Conservation (phyloP, 331 rosid species). For the Pyrus hybrid region DNA sequence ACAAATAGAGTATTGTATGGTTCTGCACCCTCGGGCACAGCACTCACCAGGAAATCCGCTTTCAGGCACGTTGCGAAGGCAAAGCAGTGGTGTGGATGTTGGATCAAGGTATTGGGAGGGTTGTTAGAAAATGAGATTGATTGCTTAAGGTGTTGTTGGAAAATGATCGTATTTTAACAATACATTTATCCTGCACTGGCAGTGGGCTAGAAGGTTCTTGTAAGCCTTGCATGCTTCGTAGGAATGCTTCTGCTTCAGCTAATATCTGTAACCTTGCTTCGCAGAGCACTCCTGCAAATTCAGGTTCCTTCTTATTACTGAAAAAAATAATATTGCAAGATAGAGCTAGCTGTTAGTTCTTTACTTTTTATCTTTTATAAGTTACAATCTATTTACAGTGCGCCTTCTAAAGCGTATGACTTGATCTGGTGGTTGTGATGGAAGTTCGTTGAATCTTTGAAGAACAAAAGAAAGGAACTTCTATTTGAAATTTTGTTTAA, state of each 20-base stretch:
- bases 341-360: not conserved
- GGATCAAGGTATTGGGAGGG: slow-evolving; percentile 45
- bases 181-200: not conserved
- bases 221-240: slow-evolving; percentile 56
- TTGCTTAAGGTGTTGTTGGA: not conserved
- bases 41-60: slow-evolving; percentile 22
- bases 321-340: not conserved
- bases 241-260: slow-evolving; percentile 78
- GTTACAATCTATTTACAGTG: not conserved
- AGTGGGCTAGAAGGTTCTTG: slow-evolving; percentile 50
- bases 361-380: not conserved
- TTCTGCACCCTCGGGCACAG: not conserved
- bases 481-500: not conserved
- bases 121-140: not conserved
- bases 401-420: not conserved
- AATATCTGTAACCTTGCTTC: slow-evolving; percentile 55
- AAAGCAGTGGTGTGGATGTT: slow-evolving; percentile 62
- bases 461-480: not conserved
- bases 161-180: no score
- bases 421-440: not conserved
- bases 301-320: slow-evolving; percentile 25
- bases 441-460: not conserved
- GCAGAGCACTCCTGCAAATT: slow-evolving; percentile 37
- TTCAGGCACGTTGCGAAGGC: slow-evolving; percentile 60
- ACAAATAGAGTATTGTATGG: no score